Base-by-base conservation (phyloP, 306 rosid species). In the Lagenaria siceraria region DNA sequence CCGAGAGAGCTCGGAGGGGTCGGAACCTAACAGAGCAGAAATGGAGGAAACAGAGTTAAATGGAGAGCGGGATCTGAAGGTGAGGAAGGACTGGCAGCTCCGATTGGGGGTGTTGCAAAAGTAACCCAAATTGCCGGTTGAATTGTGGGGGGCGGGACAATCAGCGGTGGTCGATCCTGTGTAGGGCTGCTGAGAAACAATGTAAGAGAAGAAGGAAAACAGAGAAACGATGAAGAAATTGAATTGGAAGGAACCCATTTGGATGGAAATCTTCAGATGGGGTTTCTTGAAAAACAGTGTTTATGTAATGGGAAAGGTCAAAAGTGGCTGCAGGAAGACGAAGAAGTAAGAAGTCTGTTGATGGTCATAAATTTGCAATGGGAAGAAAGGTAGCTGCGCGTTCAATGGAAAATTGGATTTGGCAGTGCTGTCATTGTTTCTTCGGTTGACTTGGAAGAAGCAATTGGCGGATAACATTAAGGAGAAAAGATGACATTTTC, bases 11-110 rank as follows among this genome's bases (percentile, higher is more conserved):
- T 80, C 88, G 2, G 83, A 81, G 9, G 95, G 90, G 77, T 94
- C 86, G 21, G 95, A 82, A 27, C 82, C 79, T 38, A 91, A 81
- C 14, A 92, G 75, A 27, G 75, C 8, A 3, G 98, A 90, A 17
- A 94, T 91, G 77, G 90, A 74, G 49, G 88, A 80, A 55, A 94
- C 90, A 5, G 89, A 77, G 77, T 64, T 82, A 82, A 89, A 92
- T 12, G 93, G 85, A 25, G 93, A 85, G 66, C 77, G 87, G 13
- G 97, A 80, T 82, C 92, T 87, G 87, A 90, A 94, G 64, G 96
- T 92, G 73, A 94, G 90, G 77, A 87, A 94, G 10, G 95, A 56
- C 54, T 86, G 90, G 87, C 97, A 94, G n/a, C 76, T 89, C n/a
- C 19, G 84, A 70, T 82, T 86, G 8, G 74, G 21, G 24, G 97